Percentiles rank a stretch among this genome's conserved stretches.
Conservation (phyloP, 1,284 basidiomycete species). For the Puccinia horiana region DNA sequence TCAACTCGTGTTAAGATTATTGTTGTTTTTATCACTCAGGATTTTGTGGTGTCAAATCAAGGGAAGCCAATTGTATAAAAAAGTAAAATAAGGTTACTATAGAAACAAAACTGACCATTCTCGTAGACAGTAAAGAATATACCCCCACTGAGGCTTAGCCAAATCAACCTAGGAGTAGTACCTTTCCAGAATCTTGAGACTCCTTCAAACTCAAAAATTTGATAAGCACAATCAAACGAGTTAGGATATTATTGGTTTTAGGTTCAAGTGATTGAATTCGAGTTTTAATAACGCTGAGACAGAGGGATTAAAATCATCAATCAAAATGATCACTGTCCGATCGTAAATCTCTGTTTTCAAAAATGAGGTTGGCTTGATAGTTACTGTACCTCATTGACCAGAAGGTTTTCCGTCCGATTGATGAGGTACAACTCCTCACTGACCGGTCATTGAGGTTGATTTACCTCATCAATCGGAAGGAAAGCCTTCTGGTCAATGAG, state of each 20-base stretch:
- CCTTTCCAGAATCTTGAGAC: slow-evolving; percentile 79
- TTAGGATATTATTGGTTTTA: slow-evolving; percentile 78
- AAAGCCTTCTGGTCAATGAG: too few relatives aligned
- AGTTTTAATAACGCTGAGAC: slow-evolving; percentile 94
- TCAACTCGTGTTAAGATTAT: too few relatives aligned
- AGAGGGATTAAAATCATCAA: too few relatives aligned
- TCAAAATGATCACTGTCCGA: too few relatives aligned
- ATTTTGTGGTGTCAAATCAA: not conserved
- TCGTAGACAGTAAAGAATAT: slow-evolving; percentile 95
- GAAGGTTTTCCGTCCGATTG: too few relatives aligned
- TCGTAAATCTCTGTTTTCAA: too few relatives aligned
- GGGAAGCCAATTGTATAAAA: not conserved
- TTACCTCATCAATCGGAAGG: too few relatives aligned
- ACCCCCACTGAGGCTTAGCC: slow-evolving; percentile 85
- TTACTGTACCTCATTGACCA: too few relatives aligned
- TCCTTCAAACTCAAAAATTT: slow-evolving; percentile 69
- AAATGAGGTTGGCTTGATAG: too few relatives aligned
- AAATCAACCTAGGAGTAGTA: slow-evolving; percentile 80
- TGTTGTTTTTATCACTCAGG: too few relatives aligned
- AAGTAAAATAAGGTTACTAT: not conserved
- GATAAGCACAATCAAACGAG: slow-evolving; percentile 88
- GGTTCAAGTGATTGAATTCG: slow-evolving; percentile 93
- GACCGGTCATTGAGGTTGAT: too few relatives aligned
- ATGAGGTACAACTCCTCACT: too few relatives aligned
- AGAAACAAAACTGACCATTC: slow-evolving; percentile 61